Percentiles rank a stretch among this genome's conserved stretches.
Evolutionary conservation across 805 yeast genomes (phyloP).

Genomic region (Yamadazyma paraphyllophila): DNA sequence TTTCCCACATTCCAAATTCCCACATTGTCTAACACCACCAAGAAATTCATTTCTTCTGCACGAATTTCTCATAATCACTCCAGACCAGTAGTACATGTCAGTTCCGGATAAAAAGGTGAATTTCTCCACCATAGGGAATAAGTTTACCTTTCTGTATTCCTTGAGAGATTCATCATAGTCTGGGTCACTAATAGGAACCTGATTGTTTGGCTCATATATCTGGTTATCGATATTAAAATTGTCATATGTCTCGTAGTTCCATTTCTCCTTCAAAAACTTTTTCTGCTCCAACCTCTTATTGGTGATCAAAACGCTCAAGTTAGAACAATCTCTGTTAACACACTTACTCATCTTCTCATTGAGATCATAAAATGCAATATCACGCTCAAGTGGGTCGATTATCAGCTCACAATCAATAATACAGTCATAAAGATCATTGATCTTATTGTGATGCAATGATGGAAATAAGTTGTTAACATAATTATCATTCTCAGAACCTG

Average conservation of each 20-base stretch:
- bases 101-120: constrained; percentile 72
- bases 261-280: constrained; percentile 28
- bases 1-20: constrained; percentile 85
- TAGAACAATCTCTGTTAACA: constrained; percentile 33
- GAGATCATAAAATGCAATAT: constrained; percentile 30
- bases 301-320: constrained; percentile 30
- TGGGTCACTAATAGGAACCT: constrained; percentile 13
- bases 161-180: constrained; percentile 43
- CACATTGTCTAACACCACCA: constrained; percentile 94
- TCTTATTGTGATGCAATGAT: constrained; percentile 12
- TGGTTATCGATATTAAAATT: constrained; percentile 39
- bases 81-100: constrained; percentile 94
- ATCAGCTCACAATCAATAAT: constrained; percentile 36
- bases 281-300: constrained; percentile 32
- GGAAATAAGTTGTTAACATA: constrained; percentile 10
- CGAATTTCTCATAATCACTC: constrained; percentile 95
- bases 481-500: constrained; percentile 14
- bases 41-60: constrained; percentile 84
- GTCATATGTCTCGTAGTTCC: constrained; percentile 41
- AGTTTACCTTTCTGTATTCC: constrained; percentile 54
- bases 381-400: constrained; percentile 28
- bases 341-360: constrained; percentile 30
- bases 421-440: constrained; percentile 30
- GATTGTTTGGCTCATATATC: constrained; percentile 12
- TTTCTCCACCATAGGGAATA: constrained; percentile 89